Conservation (phyloP, 148 eudicot genomes). For the Rhododendron vialii region DNA sequence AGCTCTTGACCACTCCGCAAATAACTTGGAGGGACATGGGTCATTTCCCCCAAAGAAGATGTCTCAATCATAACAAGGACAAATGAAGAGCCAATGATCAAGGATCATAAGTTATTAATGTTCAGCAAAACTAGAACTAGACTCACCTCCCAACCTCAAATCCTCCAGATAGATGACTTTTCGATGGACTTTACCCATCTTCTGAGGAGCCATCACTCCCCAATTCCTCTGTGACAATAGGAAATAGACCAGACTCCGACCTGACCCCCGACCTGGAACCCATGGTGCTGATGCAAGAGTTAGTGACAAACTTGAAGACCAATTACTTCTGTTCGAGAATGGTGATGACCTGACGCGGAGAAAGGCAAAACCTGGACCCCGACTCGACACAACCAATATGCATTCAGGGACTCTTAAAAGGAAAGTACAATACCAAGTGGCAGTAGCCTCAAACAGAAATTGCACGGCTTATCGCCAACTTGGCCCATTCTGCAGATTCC, state of each 20-base stretch:
- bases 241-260: constrained; percentile 25
- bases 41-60: constrained; percentile 4
- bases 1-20: constrained; percentile 4
- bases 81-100: constrained; percentile 5
- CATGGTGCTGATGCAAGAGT: constrained; percentile 45
- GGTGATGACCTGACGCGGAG: constrained; percentile 56
- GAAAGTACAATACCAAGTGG: constrained; percentile 41
- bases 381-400: constrained; percentile 60
- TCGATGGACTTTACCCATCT: constrained; percentile 5
- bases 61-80: not conserved
- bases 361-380: constrained; percentile 54
- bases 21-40: constrained; percentile 12
- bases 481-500: constrained; percentile 98
- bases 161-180: not conserved
- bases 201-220: constrained; percentile 7
- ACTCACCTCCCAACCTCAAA: not conserved
- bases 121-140: constrained; percentile 1
- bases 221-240: constrained; percentile 11
- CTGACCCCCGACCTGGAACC: constrained; percentile 26
- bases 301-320: constrained; percentile 53
- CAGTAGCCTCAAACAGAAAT: constrained; percentile 60
- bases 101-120: not conserved
- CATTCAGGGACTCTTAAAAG: constrained; percentile 70
- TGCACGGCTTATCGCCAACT: constrained; percentile 70
- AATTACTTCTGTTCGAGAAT: constrained; percentile 51